Conservation (phyloP, 2,329 filamentous ascomycete species). For the Phyllosticta ampelicida region DNA sequence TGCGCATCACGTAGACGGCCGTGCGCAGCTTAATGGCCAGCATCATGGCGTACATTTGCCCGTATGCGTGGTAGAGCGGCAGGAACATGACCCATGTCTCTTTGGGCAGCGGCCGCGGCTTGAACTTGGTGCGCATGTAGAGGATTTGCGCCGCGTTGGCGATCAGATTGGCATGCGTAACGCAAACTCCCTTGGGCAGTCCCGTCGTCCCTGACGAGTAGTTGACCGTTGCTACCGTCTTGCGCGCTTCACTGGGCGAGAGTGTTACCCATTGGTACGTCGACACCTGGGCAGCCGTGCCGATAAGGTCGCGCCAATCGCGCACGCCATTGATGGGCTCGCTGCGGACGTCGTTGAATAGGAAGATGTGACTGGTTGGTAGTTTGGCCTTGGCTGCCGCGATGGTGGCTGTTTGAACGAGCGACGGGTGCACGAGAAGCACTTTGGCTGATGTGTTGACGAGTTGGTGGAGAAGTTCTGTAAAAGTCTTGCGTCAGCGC, state of each 20-base stretch:
- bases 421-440: conserved; percentile 50
- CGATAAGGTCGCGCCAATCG: conserved; percentile 55
- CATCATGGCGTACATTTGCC: conserved; percentile 58
- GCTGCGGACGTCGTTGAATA: conserved; percentile 41
- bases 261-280: conserved; percentile 54
- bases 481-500: conserved; percentile 19
- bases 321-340: conserved; percentile 28
- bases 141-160: conserved; percentile 57
- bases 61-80: conserved; percentile 46
- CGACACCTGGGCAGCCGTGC: conserved; percentile 39
- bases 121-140: conserved; percentile 34
- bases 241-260: conserved; percentile 36
- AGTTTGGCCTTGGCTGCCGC: conserved; percentile 53
- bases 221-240: conserved; percentile 58
- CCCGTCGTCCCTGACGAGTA: conserved; percentile 74
- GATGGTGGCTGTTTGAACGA: conserved; percentile 52
- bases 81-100: conserved; percentile 53
- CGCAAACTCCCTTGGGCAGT: conserved; percentile 72
- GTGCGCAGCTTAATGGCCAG: conserved; percentile 44
- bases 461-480: conserved; percentile 67
- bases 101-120: conserved; percentile 33
- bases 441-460: conserved; percentile 58
- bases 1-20: conserved; percentile 67
- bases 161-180: conserved; percentile 67
- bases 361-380: conserved; percentile 46